These are phyloP conservation scores for Starmerella floricola DNA, from an alignment of 805 yeast genomes.

Conservation along the genomic window DNA sequence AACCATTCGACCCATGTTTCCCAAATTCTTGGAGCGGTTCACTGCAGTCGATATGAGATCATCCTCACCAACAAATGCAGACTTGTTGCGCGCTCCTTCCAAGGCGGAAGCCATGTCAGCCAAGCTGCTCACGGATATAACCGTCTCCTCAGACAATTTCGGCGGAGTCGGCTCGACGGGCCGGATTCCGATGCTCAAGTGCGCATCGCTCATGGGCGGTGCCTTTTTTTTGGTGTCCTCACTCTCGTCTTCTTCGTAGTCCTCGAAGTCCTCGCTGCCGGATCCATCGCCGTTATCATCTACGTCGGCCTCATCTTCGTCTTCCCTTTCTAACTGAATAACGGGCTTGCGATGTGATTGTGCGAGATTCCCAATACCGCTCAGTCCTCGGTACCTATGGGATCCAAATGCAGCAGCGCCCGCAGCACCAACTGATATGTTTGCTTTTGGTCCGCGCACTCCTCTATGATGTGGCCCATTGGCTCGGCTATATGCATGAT, in stretches of 20 bases:
- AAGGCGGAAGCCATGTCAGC: conserved; percentile 24
- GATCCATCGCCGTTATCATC: conserved; percentile 2
- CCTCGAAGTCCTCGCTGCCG: conserved; percentile 14
- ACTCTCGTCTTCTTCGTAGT: not conserved
- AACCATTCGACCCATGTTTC: conserved; percentile 19
- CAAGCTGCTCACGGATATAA: conserved; percentile 21
- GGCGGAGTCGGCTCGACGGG: conserved; percentile 24
- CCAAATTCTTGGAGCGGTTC: conserved; percentile 16
- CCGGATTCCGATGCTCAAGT: conserved; percentile 18
- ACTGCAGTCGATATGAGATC: conserved; percentile 22
- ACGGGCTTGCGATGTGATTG: conserved; percentile 13
- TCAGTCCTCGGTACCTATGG: conserved; percentile 11
- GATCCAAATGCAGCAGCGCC: not conserved
- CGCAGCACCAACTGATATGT: not conserved
- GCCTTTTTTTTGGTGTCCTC: not conserved
- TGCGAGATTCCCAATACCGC: conserved; percentile 8
- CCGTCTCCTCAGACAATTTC: conserved; percentile 22
- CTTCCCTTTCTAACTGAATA: conserved; percentile 18
- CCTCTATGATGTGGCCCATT: not conserved
- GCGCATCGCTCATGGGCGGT: conserved; percentile 4
- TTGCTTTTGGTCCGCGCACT: not conserved
- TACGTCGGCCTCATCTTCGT: conserved; percentile 15
- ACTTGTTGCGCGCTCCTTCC: conserved; percentile 16
- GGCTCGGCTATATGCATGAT: not conserved
- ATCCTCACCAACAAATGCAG: conserved; percentile 21